phyloP scores from a whole-genome alignment of 1,284 basidiomycete genomes.

The Sanghuangporus sanghuang region DNA sequence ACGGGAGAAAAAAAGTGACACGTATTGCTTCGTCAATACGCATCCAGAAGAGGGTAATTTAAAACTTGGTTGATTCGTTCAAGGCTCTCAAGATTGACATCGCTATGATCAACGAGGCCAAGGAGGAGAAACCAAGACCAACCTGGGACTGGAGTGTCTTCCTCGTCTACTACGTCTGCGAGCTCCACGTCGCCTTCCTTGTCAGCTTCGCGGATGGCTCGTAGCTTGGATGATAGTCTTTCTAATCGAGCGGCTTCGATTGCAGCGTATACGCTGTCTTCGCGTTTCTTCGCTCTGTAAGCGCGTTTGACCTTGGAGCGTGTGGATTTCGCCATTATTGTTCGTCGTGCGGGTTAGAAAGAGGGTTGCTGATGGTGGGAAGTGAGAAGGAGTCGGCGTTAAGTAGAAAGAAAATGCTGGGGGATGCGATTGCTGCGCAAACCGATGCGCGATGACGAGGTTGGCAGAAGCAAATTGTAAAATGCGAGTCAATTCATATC shows the following conservation, averaged over 20 bases:
- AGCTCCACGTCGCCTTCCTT: constrained; percentile 29
- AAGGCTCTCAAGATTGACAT: constrained; percentile 16
- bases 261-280: constrained; percentile 78
- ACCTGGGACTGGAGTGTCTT: constrained; percentile 19
- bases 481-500: not conserved
- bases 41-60: constrained; percentile 13
- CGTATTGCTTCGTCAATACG: constrained; percentile 1
- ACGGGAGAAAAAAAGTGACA: not conserved
- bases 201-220: constrained; percentile 34
- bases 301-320: constrained; percentile 87
- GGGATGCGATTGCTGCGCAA: not conserved
- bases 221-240: constrained; percentile 71
- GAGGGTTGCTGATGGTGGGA: not conserved
- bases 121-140: constrained; percentile 26
- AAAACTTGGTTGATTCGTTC: constrained; percentile 1
- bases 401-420: not conserved
- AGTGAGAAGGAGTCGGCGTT: not conserved
- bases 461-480: not conserved
- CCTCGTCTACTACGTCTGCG: constrained; percentile 31
- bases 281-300: constrained; percentile 82
- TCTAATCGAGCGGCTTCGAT: constrained; percentile 80
- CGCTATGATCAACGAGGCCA: constrained; percentile 12
- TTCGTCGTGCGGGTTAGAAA: not conserved
- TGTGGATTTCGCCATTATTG: constrained; percentile 85
- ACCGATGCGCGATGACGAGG: not conserved